Percentiles rank a stretch among this genome's conserved stretches.
Conservation (phyloP, 31 red algal species). For the Odonthalia washingtoniensis region DNA sequence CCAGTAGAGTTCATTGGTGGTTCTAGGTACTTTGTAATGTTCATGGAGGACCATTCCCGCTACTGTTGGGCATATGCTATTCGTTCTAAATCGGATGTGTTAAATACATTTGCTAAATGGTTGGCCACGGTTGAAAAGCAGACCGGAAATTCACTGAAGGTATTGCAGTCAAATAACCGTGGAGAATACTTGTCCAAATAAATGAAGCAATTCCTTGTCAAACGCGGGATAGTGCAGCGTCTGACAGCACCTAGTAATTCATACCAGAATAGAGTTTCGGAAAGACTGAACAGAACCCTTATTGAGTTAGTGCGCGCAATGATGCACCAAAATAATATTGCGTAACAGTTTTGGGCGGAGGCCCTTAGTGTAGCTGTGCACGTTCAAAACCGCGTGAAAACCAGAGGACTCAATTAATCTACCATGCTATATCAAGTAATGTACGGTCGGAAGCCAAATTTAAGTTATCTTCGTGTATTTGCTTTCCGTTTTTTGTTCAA, state of each 20-base stretch:
- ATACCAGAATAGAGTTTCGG: constrained; percentile 33
- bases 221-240: background rate
- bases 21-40: constrained; percentile 43
- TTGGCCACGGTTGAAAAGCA: background rate
- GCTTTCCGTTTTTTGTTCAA: constrained; percentile 49
- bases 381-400: constrained; percentile 28
- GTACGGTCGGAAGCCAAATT: constrained; percentile 37
- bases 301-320: constrained; percentile 11
- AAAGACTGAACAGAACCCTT: constrained; percentile 33
- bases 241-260: constrained; percentile 2
- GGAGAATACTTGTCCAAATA: constrained; percentile 7
- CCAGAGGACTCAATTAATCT: background rate
- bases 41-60: constrained; percentile 6
- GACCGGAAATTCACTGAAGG: background rate
- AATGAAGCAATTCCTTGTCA: background rate
- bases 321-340: background rate
- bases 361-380: no score
- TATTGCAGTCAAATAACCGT: background rate
- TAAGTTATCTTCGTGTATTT: constrained; percentile 48
- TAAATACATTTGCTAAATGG: background rate
- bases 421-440: constrained; percentile 8
- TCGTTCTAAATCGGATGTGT: constrained; percentile 2
- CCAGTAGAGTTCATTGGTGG: constrained; percentile 9
- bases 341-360: constrained; percentile 14
- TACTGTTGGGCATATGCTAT: background rate